Conservation (phyloP, 2,329 filamentous ascomycete genomes). For the Neurospora sp. region DNA sequence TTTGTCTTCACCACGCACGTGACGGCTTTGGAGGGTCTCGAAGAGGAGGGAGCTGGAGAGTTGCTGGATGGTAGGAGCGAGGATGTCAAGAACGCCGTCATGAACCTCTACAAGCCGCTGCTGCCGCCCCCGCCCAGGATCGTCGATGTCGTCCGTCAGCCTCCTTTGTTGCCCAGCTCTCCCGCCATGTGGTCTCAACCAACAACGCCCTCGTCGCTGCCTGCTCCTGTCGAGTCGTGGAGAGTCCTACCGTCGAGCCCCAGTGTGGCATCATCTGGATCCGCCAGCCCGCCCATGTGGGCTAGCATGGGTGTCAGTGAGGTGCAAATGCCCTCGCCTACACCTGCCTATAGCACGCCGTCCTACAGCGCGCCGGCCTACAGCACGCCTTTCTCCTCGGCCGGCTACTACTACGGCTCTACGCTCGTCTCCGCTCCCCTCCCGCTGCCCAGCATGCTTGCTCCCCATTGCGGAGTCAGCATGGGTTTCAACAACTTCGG, state of each 20-base stretch:
- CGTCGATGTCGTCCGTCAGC: slow-evolving; percentile 80
- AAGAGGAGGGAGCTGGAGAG: slow-evolving; percentile 93
- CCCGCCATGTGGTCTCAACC: slow-evolving; percentile 75
- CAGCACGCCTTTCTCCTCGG: slow-evolving; percentile 67
- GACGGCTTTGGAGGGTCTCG: slow-evolving; percentile 83
- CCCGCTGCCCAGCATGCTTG: slow-evolving; percentile 77
- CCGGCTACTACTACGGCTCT: slow-evolving; percentile 69
- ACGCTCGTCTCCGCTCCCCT: slow-evolving; percentile 66
- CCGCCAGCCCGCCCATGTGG: slow-evolving; percentile 62
- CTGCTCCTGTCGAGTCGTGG: slow-evolving; percentile 76
- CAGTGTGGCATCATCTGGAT: slow-evolving; percentile 65
- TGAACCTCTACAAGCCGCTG: slow-evolving; percentile 77
- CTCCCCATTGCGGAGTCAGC: slow-evolving; percentile 75
- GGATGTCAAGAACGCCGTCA: slow-evolving; percentile 81
- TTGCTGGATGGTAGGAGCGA: slow-evolving; percentile 84
- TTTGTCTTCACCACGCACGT: slow-evolving; percentile 90
- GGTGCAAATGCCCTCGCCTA: slow-evolving; percentile 66
- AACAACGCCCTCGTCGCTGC: slow-evolving; percentile 52
- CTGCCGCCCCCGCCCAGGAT: slow-evolving; percentile 79
- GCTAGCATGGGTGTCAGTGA: slow-evolving; percentile 67
- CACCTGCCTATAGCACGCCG: slow-evolving; percentile 41
- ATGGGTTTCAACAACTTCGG: slow-evolving; percentile 69
- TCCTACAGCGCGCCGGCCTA: slow-evolving; percentile 28
- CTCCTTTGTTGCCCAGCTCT: slow-evolving; percentile 76
- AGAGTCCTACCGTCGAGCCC: slow-evolving; percentile 84